A percentile compares a stretch with the other conserved stretches of the same genome.
Evolutionary conservation across 2,329 filamentous ascomycete genomes (phyloP).

Genomic region (Dichotomopilus funicola): DNA sequence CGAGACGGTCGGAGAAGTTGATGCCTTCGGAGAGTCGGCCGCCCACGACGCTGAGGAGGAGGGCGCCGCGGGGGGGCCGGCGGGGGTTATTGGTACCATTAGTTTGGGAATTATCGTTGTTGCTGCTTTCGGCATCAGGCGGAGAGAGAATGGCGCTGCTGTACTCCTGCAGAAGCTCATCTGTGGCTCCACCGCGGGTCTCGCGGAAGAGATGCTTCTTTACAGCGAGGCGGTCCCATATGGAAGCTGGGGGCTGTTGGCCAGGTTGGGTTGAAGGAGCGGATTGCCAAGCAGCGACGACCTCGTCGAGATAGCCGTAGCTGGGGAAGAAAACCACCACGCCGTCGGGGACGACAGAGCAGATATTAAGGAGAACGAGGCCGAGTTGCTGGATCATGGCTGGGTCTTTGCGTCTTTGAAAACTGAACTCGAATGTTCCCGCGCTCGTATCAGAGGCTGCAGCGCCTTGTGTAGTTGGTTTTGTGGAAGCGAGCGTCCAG

Average conservation of each 20-base stretch:
- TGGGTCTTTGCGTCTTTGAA: conserved; percentile 63
- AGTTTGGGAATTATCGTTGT: too few species aligned
- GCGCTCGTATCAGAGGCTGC: conserved; percentile 32
- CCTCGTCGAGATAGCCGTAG: conserved; percentile 80
- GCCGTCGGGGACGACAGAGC: conserved; percentile 72
- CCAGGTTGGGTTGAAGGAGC: conserved; percentile 23
- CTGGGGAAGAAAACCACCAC: conserved; percentile 94
- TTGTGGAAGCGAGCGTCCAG: conserved; percentile 54
- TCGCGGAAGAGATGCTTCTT: conserved; percentile 60
- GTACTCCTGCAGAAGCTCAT: conserved; percentile 70
- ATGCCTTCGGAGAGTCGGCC: conserved; percentile 96
- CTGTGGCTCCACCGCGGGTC: conserved; percentile 48
- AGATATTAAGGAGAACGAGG: conserved; percentile 62
- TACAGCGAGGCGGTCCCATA: conserved; percentile 53
- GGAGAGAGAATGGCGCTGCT: conserved; percentile 53
- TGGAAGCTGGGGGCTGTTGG: conserved; percentile 15
- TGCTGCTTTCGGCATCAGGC: background rate
- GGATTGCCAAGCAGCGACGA: conserved; percentile 56
- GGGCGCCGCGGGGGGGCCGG: conserved; percentile 49
- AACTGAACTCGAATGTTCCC: conserved; percentile 73
- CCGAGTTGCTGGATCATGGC: conserved; percentile 70
- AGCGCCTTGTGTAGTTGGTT: conserved; percentile 25
- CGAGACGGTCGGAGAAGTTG: conserved; percentile 89
- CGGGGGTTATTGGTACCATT: background rate
- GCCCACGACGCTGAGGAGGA: conserved; percentile 85